Evolutionary conservation across 1,284 basidiomycete genomes (phyloP), one percentile per base, ranked within the genome.

Genomic region (Ganoderma boninense): DNA sequence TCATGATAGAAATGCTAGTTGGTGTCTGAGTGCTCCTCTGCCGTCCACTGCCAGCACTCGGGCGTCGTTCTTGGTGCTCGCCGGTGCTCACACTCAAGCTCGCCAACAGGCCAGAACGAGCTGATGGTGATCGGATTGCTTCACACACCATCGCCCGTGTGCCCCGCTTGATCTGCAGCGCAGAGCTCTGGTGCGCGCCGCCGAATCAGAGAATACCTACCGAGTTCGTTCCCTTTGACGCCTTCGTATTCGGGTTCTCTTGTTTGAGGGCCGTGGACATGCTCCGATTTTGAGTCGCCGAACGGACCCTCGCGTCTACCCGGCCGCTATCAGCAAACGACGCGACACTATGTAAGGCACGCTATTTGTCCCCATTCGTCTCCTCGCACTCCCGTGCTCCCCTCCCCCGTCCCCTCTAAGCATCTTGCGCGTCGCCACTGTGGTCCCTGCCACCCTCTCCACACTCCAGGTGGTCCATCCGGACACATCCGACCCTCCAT

Each of bases 251-350:
- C 43, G 62, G 62, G 16, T 57, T 62, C 35, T 43, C 35, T 46
- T 46, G 26, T 44, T 62, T 29, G 16, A 57, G 56, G 56, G 16
- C 35, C 32, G 32, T 38, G 13, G 60, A 62, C 60, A 29, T 62
- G 60, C 40, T 62, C 60, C 60, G 60, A 62, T n/a, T 42, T 62
- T 62, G 38, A 68, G 67, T 52, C 67, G 67, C 67, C 67, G 67
- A 59, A 68, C 57, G 60, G 67, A 60, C 57, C 44, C 56, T 59
- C 67, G 66, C 62, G 32, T 32, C 62, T 60, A 60, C 44, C 67
- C 67, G 49, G 49, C 49, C 49, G 67, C 32, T 23, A 64, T 60
- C 44, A 57, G 40, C 56, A 57, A 32, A 35, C 56, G 60, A 40
- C 56, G 56, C 42, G 62, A 64, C 67, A 64, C 62, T 68, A 64